Percentiles rank a stretch among this genome's conserved stretches.
These are phyloP conservation scores for Salix caprea DNA, from an alignment of 345 rosid species.

Conservation along the genomic window DNA sequence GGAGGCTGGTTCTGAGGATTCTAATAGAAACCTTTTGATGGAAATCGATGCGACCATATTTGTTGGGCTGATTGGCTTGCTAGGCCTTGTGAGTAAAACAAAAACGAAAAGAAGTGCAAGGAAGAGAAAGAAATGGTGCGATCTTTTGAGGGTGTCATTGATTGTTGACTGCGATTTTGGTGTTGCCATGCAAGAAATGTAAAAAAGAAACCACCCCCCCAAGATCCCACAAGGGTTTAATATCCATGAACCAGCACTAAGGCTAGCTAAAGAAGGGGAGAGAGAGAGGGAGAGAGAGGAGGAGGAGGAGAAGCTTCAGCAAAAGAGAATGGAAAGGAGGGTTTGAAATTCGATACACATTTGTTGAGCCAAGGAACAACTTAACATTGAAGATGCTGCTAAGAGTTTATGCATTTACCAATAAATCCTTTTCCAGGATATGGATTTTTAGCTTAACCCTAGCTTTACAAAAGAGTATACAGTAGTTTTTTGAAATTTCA, in stretches of 20 bases:
- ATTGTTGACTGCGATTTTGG: conserved; percentile 28
- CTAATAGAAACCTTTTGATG: conserved; percentile 45
- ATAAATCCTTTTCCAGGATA: too few species aligned
- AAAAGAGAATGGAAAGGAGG: too few species aligned
- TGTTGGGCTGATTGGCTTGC: conserved; percentile 12
- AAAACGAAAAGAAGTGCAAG: conserved; percentile 37
- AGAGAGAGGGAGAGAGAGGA: conserved; percentile 6
- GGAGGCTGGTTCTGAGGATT: conserved; percentile 32
- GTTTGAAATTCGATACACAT: too few species aligned
- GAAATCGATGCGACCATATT: conserved; percentile 14
- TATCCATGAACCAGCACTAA: conserved; percentile 91
- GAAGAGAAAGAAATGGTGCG: conserved; percentile 32
- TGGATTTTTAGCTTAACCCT: too few species aligned
- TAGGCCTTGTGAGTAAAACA: conserved; percentile 31
- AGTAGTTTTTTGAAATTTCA: too few species aligned
- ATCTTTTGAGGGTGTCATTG: conserved; percentile 31
- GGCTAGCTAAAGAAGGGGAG: conserved; percentile 22
- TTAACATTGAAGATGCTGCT: too few species aligned
- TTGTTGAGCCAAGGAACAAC: too few species aligned
- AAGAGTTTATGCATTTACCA: too few species aligned
- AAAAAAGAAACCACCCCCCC: conserved; percentile 76
- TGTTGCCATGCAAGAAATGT: conserved; percentile 70
- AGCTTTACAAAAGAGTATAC: too few species aligned
- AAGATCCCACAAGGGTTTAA: conserved; percentile 88
- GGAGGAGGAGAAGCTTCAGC: conserved; percentile 20